phyloP scores from a whole-genome alignment of 2,329 filamentous ascomycete species.

The Periconia macrospinosa region DNA sequence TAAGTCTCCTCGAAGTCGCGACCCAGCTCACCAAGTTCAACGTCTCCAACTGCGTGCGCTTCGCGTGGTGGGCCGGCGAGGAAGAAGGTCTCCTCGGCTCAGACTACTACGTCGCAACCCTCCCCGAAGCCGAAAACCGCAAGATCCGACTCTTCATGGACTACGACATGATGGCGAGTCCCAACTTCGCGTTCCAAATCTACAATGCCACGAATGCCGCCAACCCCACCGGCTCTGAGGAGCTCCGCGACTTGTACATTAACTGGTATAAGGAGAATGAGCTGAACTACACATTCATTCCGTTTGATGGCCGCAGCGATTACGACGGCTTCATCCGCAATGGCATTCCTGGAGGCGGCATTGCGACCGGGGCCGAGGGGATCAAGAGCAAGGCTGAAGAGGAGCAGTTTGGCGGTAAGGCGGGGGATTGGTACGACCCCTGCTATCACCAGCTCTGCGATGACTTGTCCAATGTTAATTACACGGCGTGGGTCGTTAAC shows the following conservation, averaged over 20 bases:
- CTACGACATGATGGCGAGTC: slow-evolving; percentile 48
- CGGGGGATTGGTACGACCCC: slow-evolving; percentile 42
- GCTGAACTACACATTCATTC: slow-evolving; percentile 43
- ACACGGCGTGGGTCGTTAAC: slow-evolving; percentile 43
- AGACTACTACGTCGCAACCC: slow-evolving; percentile 41
- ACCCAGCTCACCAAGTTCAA: slow-evolving; percentile 44
- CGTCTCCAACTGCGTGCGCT: slow-evolving; percentile 44
- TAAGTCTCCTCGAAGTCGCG: slow-evolving; percentile 45
- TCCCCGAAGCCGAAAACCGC: slow-evolving; percentile 38
- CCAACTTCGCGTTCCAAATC: slow-evolving; percentile 45
- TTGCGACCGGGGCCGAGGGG: slow-evolving; percentile 45
- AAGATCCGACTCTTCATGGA: slow-evolving; percentile 49
- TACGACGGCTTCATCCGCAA: slow-evolving; percentile 46
- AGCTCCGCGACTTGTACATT: slow-evolving; percentile 42
- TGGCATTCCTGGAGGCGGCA: slow-evolving; percentile 45
- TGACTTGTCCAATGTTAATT: slow-evolving; percentile 42
- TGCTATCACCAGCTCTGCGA: slow-evolving; percentile 47
- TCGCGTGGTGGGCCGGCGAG: slow-evolving; percentile 45
- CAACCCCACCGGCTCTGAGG: slow-evolving; percentile 41
- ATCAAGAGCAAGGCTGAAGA: slow-evolving; percentile 45
- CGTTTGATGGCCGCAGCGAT: slow-evolving; percentile 45
- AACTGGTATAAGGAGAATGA: slow-evolving; percentile 41
- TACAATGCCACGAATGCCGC: slow-evolving; percentile 44
- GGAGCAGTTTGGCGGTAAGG: slow-evolving; percentile 42
- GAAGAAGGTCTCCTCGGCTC: slow-evolving; percentile 46